Evolutionary conservation across 805 yeast genomes (phyloP).

Genomic region (Yarrowia sp.): DNA sequence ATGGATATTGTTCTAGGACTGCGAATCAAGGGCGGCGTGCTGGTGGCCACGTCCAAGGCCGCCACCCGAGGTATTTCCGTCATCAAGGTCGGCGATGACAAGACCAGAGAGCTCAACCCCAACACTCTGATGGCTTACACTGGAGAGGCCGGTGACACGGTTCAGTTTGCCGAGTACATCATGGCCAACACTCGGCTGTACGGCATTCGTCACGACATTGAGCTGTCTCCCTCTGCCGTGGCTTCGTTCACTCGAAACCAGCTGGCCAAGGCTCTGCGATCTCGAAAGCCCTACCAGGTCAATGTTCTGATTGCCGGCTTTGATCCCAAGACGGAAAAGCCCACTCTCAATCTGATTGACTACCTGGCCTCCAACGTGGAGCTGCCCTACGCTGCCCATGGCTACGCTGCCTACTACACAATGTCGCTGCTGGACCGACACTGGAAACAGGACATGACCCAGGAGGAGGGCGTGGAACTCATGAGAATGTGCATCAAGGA

Average conservation of each 20-base stretch:
- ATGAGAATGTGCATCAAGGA: constrained; percentile 78
- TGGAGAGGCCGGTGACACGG: constrained; percentile 97
- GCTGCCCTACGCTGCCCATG: constrained; percentile 96
- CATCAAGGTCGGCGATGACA: constrained; percentile 78
- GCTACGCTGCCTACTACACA: constrained; percentile 96
- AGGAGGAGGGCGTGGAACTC: constrained; percentile 79
- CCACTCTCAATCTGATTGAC: constrained; percentile 86
- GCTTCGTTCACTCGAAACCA: constrained; percentile 88
- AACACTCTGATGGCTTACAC: constrained; percentile 86
- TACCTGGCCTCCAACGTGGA: constrained; percentile 91
- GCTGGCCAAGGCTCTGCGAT: constrained; percentile 85
- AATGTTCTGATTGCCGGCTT: constrained; percentile 88
- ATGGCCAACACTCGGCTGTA: constrained; percentile 91
- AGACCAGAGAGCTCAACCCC: constrained; percentile 74
- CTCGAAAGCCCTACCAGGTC: constrained; percentile 96
- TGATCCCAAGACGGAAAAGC: constrained; percentile 63
- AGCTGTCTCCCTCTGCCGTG: constrained; percentile 82
- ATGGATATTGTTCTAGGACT: constrained; percentile 95
- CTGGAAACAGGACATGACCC: constrained; percentile 75
- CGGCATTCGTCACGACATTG: constrained; percentile 82
- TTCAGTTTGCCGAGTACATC: constrained; percentile 91
- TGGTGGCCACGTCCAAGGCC: constrained; percentile 94
- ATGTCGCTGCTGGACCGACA: constrained; percentile 90
- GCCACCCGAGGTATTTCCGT: constrained; percentile 89
- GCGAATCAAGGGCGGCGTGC: constrained; percentile 77